Percentiles rank a stretch among this genome's conserved stretches.
These are phyloP conservation scores for Eucalyptus coolabah DNA, from an alignment of 345 rosid genomes.

Conservation along the genomic window DNA sequence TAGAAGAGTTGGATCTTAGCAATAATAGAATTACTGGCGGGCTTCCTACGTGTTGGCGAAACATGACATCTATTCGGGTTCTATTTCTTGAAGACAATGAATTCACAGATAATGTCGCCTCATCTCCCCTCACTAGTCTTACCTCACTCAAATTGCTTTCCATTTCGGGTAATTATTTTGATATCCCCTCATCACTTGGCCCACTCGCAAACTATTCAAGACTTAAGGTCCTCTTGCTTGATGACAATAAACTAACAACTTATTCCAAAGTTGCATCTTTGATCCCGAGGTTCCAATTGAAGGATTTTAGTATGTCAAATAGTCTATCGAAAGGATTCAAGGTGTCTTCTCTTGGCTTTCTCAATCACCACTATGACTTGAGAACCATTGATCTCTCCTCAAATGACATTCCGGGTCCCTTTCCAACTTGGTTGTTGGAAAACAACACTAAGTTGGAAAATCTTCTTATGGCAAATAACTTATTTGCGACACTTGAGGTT, in stretches of 20 bases:
- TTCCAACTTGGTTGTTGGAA: background rate
- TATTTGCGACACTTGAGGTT: background rate
- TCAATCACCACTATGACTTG: background rate
- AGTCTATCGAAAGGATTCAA: background rate
- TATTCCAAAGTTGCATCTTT: background rate
- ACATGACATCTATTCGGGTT: background rate
- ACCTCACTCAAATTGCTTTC: background rate
- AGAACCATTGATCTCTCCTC: background rate
- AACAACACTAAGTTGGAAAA: background rate
- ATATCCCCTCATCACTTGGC: background rate
- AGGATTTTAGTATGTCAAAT: accelerated
- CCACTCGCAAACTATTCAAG: background rate
- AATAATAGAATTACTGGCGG: accelerated
- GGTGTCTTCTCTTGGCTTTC: background rate
- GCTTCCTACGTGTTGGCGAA: background rate
- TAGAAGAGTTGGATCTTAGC: background rate
- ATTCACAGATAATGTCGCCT: too few relatives aligned
- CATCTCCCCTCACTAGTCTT: background rate
- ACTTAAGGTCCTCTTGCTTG: background rate
- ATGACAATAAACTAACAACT: background rate
- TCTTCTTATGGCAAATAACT: background rate
- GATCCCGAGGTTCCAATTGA: background rate
- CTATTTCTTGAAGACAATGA: background rate
- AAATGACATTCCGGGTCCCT: background rate
- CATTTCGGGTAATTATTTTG: background rate